Conservation (phyloP, 2,329 filamentous ascomycete genomes). For the Fusarium buharicum region DNA sequence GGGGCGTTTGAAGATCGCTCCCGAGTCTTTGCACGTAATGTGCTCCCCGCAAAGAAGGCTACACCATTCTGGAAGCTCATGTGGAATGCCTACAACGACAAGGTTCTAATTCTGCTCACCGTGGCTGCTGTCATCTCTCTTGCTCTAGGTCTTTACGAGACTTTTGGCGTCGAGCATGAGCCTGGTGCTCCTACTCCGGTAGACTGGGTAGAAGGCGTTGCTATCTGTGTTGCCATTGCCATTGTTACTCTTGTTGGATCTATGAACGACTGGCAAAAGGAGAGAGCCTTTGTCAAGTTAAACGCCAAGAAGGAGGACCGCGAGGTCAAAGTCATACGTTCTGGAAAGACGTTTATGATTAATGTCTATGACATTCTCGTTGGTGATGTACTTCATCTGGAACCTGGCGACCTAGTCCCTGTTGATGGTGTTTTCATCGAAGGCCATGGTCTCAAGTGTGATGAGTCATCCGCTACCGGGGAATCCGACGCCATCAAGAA, state of each 20-base stretch:
- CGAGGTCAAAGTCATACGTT: slow-evolving; percentile 27
- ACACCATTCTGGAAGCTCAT: slow-evolving; percentile 24
- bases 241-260: slow-evolving; percentile 24
- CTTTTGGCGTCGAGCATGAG: slow-evolving; percentile 5
- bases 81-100: slow-evolving; percentile 25
- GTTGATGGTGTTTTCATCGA: slow-evolving; percentile 25
- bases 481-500: slow-evolving; percentile 82
- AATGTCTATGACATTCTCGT: slow-evolving; percentile 19
- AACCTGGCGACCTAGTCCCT: slow-evolving; percentile 21
- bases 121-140: slow-evolving; percentile 23
- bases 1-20: no score
- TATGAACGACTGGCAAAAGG: slow-evolving; percentile 27
- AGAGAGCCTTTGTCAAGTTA: slow-evolving; percentile 28
- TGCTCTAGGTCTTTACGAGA: slow-evolving; percentile 16
- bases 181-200: slow-evolving; percentile 25
- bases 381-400: slow-evolving; percentile 21
- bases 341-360: slow-evolving; percentile 18
- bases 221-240: slow-evolving; percentile 20
- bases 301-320: slow-evolving; percentile 28
- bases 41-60: slow-evolving; percentile 18
- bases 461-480: slow-evolving; percentile 65
- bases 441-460: slow-evolving; percentile 25
- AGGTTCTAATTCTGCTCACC: slow-evolving; percentile 17
- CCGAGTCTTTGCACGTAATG: not conserved
- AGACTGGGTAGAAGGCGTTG: slow-evolving; percentile 25